A percentile compares a stretch with the other conserved stretches of the same genome.
Conservation (phyloP, 805 yeast genomes). For the Wickerhamomyces silvicola region DNA sequence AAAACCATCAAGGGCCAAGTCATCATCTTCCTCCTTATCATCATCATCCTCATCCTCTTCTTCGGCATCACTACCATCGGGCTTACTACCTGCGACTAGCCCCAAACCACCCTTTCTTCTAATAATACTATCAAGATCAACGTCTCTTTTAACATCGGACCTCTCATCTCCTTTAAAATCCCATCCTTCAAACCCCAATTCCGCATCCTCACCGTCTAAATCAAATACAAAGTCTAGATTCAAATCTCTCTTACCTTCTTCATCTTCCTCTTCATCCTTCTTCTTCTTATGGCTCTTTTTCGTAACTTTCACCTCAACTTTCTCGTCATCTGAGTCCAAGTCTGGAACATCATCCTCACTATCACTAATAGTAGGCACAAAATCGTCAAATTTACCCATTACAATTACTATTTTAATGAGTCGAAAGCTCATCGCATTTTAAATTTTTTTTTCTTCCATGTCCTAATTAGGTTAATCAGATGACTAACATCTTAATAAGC, state of each 20-base stretch:
- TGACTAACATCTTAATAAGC: too few relatives aligned
- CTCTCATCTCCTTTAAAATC: constrained; percentile 55
- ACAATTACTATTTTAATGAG: background rate
- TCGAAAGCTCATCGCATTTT: too few relatives aligned
- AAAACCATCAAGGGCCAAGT: constrained; percentile 40
- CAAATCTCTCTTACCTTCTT: constrained; percentile 45
- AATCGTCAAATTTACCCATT: constrained; percentile 40
- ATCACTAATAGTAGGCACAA: constrained; percentile 70
- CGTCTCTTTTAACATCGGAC: constrained; percentile 41
- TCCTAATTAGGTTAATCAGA: background rate
- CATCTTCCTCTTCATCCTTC: constrained; percentile 24
- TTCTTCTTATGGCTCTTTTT: constrained; percentile 18
- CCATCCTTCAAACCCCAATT: constrained; percentile 67
- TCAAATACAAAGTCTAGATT: constrained; percentile 73
- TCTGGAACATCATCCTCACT: constrained; percentile 65
- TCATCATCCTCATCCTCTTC: constrained; percentile 40
- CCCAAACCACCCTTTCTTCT: constrained; percentile 78
- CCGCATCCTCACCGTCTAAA: constrained; percentile 49
- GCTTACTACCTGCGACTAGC: constrained; percentile 42
- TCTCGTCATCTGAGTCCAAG: constrained; percentile 44
- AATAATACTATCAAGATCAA: constrained; percentile 83
- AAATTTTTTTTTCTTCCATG: constrained; percentile 7
- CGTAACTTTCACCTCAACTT: constrained; percentile 17
- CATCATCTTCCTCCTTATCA: constrained; percentile 30
- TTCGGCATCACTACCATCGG: constrained; percentile 30